Base-by-base conservation (phyloP, 2,329 filamentous ascomycete genomes). In the Allantophomopsis cytisporea region DNA sequence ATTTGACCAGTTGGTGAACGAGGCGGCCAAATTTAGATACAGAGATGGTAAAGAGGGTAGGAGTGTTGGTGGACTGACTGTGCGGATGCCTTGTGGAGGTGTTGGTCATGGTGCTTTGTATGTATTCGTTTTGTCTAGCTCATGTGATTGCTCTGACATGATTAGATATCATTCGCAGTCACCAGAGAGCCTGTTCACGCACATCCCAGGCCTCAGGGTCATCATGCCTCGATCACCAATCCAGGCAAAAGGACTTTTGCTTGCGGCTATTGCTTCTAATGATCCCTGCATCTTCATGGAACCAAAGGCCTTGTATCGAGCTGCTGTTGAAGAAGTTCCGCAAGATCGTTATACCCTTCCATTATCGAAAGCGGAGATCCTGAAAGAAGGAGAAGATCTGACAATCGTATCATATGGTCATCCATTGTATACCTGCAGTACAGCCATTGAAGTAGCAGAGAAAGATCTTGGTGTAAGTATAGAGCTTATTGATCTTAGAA, bases 221-320 rank as follows among this genome's bases (percentile, higher is more conserved):
- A 71, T 84, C 7, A 73, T 84, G 48, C 80, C 80, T 1, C 68
- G 80, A 41, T 81, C 77, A 1, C 80, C 80, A 1, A 62, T 73
- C 3, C 80, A 84, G 57, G 80, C 80, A 1, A 85, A 84, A 50
- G 80, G 80, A 7, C 63, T 85, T 1, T 62, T 84, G 7, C 64
- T 83, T 2, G 66, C 73, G 4, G 63, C 71, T 1, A 76, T 83
- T 23, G 69, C 76, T 38, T 68, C 65, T 51, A 72, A 75, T 31
- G 80, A 85, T 53, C 80, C 80, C 1, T 78, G 83, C 39, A 64
- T 85, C 31, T 84, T 84, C 56, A 75, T 84, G 76, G 80, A 85
- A 50, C 80, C 80, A 2, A 85, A 85, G 57, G 74, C 80, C 18
- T 60, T 85, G 3, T 85, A 85, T 53, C 73, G 80, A 20, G 80